These are phyloP conservation scores for Aspergillus ibericus DNA, from an alignment of 2,329 filamentous ascomycete genomes.

Conservation along the genomic window DNA sequence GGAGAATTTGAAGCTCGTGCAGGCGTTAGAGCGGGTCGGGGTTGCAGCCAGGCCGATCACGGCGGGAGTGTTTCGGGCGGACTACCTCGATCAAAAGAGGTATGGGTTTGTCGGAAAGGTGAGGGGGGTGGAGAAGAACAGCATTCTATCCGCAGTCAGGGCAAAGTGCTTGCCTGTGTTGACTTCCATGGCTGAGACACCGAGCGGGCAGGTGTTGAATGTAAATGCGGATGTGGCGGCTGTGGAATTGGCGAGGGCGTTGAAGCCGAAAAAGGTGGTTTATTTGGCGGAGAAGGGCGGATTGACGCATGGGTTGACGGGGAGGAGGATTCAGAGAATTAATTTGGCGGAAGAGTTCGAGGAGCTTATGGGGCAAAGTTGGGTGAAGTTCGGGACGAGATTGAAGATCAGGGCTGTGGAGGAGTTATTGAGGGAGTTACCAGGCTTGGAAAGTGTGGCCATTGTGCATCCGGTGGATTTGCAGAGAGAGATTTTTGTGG, in stretches of 20 bases:
- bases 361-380: constrained; percentile 85
- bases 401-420: constrained; percentile 98
- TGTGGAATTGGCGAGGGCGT: constrained; percentile 80
- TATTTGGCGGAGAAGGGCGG: constrained; percentile 99
- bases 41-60: constrained; percentile 87
- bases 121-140: constrained; percentile 82
- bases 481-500: constrained; percentile 94
- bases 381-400: constrained; percentile 91
- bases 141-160: constrained; percentile 87
- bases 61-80: constrained; percentile 83
- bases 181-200: constrained; percentile 92
- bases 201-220: constrained; percentile 88
- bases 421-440: constrained; percentile 85
- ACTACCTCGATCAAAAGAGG: constrained; percentile 94
- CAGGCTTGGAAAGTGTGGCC: constrained; percentile 87
- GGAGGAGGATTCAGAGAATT: constrained; percentile 92
- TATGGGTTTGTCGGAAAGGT: constrained; percentile 96
- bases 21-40: constrained; percentile 85
- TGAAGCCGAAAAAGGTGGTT: constrained; percentile 95
- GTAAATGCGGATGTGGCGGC: constrained; percentile 98
- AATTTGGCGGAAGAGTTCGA: constrained; percentile 97
- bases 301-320: constrained; percentile 85
- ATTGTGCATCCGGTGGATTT: constrained; percentile 96
- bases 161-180: constrained; percentile 89
- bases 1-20: constrained; percentile 89